Evolutionary conservation across 768 basidiomycete species (phyloP), one percentile per base, ranked within the genome.

Genomic region (Termitomyces sp.): DNA sequence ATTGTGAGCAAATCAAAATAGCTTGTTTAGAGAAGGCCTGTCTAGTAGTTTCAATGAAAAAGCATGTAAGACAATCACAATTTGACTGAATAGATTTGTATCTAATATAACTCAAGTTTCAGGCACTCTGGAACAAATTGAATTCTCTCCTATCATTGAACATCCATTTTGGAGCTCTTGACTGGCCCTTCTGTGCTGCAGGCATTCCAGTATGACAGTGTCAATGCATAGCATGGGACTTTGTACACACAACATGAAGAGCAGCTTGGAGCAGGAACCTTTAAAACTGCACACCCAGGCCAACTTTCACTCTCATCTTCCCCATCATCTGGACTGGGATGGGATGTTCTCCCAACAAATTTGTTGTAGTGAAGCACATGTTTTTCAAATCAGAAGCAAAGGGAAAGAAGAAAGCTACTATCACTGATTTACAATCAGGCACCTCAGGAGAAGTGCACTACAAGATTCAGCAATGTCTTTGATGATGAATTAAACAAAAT

Each of bases 241-340:
- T 37, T 46, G 46, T 46, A 56, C 46, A 56, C 46, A 22, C 16
- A 14, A 26, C 36, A 46, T 37, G 18, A 56, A 39, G 43, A 46
- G 20, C 44, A 43, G 10, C 18, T 56, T 32, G 46, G 44, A 46
- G 34, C 36, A 0, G 55, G 46, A 39, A 39, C 31, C 5, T 47
- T 56, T 32, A 56, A 56, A 48, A 56, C 44, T 18, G 46, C 55
- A 20, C 55, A 56, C 48, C 32, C 46, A 46, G 55, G 46, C 12
- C 22, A 27, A 20, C 55, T 56, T 13, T 36, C 46, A 16, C 49
- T 51, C 20, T 48, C 18, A 16, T 10, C 55, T 6, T 32, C 55
- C 37, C 12, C 48, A 9, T 5, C 8, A n/a, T 44, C 29, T 39
- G 31, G 34, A 6, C 36, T n/a, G n/a, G n/a, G n/a, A n/a, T 51